Evolutionary conservation across 257 asterid genomes (phyloP).

Genomic region (Handroanthus guayacan): DNA sequence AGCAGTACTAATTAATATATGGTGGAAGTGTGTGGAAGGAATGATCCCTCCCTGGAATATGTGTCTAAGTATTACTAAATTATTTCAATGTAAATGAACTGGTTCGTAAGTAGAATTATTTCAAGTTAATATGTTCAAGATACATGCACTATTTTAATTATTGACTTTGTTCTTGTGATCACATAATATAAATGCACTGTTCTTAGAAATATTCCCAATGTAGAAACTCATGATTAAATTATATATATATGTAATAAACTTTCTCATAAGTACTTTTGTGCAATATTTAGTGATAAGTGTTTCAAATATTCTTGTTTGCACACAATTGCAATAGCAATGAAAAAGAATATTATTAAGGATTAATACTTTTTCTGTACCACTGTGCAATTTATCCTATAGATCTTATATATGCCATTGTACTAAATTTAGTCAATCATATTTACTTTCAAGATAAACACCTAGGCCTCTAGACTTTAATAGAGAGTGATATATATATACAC

Average conservation of each 20-base stretch:
- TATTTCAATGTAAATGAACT: too few species aligned
- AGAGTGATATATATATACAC: not conserved
- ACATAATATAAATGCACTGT: not conserved
- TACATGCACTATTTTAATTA: constrained; percentile 1
- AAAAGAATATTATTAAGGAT: not conserved
- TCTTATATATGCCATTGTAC: not conserved
- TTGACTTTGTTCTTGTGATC: not conserved
- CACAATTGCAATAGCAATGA: not conserved
- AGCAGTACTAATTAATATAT: not conserved
- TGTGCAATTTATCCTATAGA: not conserved
- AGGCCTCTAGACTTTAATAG: not conserved
- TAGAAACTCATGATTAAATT: not conserved
- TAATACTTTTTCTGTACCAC: not conserved
- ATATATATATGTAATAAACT: too few species aligned
- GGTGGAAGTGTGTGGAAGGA: not conserved
- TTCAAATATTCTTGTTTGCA: not conserved
- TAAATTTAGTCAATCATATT: constrained; percentile 22
- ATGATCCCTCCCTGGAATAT: not conserved
- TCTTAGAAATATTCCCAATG: not conserved
- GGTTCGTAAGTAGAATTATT: not conserved
- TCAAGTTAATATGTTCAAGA: not conserved
- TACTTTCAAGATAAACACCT: not conserved
- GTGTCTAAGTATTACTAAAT: not conserved
- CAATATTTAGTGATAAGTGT: not conserved
- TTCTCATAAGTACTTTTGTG: too few species aligned